These are phyloP conservation scores for Glutinoglossum americanum DNA, from an alignment of 495 filamentous ascomycete genomes.

Conservation along the genomic window DNA sequence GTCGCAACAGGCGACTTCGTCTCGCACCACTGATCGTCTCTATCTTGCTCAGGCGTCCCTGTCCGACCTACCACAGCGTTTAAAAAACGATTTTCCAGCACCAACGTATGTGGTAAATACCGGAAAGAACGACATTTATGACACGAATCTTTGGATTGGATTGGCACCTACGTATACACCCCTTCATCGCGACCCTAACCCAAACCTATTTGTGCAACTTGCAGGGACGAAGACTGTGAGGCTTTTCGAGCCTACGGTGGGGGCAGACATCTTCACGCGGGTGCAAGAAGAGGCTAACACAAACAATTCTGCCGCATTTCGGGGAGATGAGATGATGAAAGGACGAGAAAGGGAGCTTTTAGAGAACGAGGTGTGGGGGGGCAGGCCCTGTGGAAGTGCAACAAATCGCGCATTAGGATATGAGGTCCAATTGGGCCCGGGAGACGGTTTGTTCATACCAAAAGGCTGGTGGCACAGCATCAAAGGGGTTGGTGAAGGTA, in stretches of 20 bases:
- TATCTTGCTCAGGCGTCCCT: slow-evolving; percentile 77
- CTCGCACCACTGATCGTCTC: slow-evolving; percentile 17
- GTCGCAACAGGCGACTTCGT: slow-evolving; percentile 15
- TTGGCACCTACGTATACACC: slow-evolving; percentile 70
- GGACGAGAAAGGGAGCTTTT: slow-evolving; percentile 44
- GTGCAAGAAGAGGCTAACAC: slow-evolving; percentile 29
- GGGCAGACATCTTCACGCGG: slow-evolving; percentile 33
- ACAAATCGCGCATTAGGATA: slow-evolving; percentile 8
- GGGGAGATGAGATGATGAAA: slow-evolving; percentile 86
- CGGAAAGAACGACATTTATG: slow-evolving; percentile 61
- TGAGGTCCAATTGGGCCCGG: slow-evolving; percentile 36
- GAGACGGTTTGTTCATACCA: slow-evolving; percentile 73
- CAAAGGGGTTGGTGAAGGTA: slow-evolving; percentile 40
- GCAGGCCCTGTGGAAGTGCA: slow-evolving; percentile 8
- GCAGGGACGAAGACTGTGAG: slow-evolving; percentile 50
- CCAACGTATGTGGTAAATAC: slow-evolving; percentile 38
- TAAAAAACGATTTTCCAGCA: slow-evolving; percentile 44
- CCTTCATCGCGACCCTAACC: slow-evolving; percentile 81
- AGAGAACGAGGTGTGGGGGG: slow-evolving; percentile 48
- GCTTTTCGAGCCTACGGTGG: slow-evolving; percentile 39
- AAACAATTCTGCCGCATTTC: slow-evolving; percentile 30
- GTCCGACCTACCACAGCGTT: slow-evolving; percentile 32
- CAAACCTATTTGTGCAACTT: slow-evolving; percentile 78
- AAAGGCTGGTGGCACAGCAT: slow-evolving; percentile 95
- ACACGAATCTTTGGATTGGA: slow-evolving; percentile 74